Conservation (phyloP, 164 flowering plant species). For the Chloranthus sessilifolius region DNA sequence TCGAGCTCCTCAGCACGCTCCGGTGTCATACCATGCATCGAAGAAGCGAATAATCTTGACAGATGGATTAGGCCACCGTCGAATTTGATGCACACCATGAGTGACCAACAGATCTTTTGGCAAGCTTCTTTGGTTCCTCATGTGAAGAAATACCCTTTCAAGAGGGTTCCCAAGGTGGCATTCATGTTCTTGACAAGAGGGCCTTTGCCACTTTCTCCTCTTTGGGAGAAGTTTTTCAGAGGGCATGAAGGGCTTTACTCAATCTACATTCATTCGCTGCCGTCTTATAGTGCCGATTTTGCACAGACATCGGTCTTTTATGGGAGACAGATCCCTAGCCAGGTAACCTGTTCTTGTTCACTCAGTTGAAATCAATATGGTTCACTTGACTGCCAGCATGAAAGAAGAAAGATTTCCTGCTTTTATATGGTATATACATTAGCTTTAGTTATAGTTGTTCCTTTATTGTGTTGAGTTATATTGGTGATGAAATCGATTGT, state of each 20-base stretch:
- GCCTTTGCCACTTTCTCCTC: conserved; percentile 77
- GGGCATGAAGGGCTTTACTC: conserved; percentile 65
- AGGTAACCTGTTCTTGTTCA: conserved; percentile 39
- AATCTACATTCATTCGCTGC: conserved; percentile 72
- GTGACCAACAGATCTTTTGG: conserved; percentile 77
- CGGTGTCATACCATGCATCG: conserved; percentile 30
- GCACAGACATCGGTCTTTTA: conserved; percentile 62
- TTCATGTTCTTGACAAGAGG: conserved; percentile 95
- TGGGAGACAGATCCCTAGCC: conserved; percentile 72
- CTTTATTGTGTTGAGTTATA: too few relatives aligned
- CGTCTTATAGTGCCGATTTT: conserved; percentile 43
- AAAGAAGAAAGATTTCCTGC: too few relatives aligned
- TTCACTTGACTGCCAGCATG: too few relatives aligned
- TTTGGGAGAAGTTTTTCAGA: conserved; percentile 84
- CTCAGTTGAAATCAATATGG: too few relatives aligned
- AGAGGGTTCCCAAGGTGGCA: conserved; percentile 76
- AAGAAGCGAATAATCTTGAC: conserved; percentile 34
- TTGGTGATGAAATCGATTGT: too few relatives aligned
- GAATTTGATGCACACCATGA: conserved; percentile 64
- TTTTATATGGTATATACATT: too few relatives aligned
- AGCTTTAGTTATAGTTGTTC: neutral
- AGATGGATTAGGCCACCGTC: conserved; percentile 65
- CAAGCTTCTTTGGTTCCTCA: conserved; percentile 63
- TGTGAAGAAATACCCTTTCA: conserved; percentile 59
- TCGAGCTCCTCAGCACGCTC: conserved; percentile 14